These are phyloP conservation scores for Murraya koenigii DNA, from an alignment of 345 rosid species.

Conservation along the genomic window DNA sequence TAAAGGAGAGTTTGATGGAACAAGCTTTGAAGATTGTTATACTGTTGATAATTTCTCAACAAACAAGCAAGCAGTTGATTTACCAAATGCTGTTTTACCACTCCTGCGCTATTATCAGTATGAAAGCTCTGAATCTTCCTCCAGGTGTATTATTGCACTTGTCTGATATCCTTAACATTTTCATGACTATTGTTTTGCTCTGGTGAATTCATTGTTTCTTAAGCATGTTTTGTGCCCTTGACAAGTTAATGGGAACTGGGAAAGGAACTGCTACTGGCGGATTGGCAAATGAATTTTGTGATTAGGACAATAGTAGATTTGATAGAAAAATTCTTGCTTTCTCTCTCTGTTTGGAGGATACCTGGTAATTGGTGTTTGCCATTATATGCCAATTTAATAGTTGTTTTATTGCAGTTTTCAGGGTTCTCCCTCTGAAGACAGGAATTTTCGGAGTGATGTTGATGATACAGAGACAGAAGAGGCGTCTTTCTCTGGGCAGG, in stretches of 20 bases:
- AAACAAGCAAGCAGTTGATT: conserved; percentile 49
- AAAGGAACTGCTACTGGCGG: no score
- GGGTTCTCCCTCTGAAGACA: conserved; percentile 70
- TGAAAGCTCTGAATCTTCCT: conserved; percentile 78
- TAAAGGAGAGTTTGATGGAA: conserved; percentile 30
- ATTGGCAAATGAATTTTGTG: background rate
- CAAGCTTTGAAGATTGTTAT: conserved; percentile 35
- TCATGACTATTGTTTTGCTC: background rate
- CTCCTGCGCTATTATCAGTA: conserved; percentile 61
- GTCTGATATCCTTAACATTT: background rate
- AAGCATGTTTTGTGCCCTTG: background rate
- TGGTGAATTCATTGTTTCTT: background rate
- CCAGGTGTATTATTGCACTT: conserved; percentile 52
- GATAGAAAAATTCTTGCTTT: background rate
- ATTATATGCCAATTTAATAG: background rate
- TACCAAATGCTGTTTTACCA: conserved; percentile 56
- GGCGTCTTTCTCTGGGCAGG: conserved; percentile 85
- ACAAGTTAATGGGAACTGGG: no score
- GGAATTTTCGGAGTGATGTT: conserved; percentile 55
- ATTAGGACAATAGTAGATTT: background rate
- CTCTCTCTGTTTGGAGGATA: background rate
- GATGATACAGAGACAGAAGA: conserved; percentile 82
- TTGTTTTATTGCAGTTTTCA: conserved; percentile 54
- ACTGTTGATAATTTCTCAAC: conserved; percentile 36
- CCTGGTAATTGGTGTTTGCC: background rate